Conservation (phyloP, 257 asterid species). For the Ajuga chamaepitys region DNA sequence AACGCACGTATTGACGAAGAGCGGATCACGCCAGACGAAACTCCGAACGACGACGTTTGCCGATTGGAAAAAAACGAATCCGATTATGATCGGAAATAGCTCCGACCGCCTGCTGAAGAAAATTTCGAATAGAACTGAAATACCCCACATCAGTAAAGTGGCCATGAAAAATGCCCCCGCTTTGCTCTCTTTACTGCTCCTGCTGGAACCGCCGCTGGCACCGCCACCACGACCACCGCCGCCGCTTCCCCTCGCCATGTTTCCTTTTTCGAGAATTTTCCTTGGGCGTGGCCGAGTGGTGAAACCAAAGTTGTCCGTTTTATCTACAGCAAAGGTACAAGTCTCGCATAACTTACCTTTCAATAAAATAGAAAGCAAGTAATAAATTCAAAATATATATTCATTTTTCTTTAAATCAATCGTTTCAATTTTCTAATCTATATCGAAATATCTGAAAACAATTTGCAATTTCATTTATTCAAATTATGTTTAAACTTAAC, state of each 20-base stretch:
- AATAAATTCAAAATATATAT: too few relatives aligned
- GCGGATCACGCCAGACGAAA: conserved; percentile 54
- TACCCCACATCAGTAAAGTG: conserved; percentile 73
- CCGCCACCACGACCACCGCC: conserved; percentile 13
- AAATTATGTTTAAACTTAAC: too few relatives aligned
- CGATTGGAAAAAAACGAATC: conserved; percentile 65
- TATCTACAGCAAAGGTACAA: too few relatives aligned
- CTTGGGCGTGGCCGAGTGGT: background rate
- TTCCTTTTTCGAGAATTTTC: background rate
- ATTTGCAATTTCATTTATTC: too few relatives aligned
- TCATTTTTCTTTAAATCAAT: too few relatives aligned
- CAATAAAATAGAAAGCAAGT: too few relatives aligned
- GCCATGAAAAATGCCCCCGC: conserved; percentile 67
- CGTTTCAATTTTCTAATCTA: too few relatives aligned
- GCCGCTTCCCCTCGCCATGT: conserved; percentile 22
- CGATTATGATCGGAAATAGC: conserved; percentile 45
- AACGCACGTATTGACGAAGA: conserved; percentile 80
- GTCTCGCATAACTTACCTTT: background rate
- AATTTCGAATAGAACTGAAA: conserved; percentile 67
- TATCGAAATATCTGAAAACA: too few relatives aligned
- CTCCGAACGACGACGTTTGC: conserved; percentile 63
- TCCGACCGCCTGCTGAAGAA: conserved; percentile 58
- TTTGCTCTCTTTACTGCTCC: conserved; percentile 26
- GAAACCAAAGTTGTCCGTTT: background rate
- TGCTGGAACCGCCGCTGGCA: conserved; percentile 5